Base-by-base conservation (phyloP, 805 yeast species). In the Saccharomycopsis fermentans region DNA sequence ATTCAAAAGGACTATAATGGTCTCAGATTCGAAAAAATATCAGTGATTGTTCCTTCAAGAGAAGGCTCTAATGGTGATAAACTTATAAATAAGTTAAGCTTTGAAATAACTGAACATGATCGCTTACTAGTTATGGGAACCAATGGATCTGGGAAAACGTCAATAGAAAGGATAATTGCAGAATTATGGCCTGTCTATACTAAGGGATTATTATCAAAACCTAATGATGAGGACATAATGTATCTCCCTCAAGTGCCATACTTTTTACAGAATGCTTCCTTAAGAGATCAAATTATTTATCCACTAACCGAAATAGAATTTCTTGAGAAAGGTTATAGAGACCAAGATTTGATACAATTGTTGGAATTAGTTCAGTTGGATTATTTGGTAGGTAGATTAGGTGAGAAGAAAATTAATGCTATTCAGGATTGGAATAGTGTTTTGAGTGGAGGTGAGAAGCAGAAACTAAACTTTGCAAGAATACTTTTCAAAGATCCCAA, bases 381-480 rank as follows among this genome's bases (percentile, higher is more conserved):
- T 35, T 90, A 91, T 70, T 75, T 91, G 55, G 76, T 89, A 52
- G 82, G 82, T 58, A 79, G 97, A 68, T 43, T 43, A 43, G 61
- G 56, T 3, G 58, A 50, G 6, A 56, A 56, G 26, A 74, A 73
- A 62, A 68, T 76, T 35, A 73, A 77, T 62, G 68, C 76, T 4
- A 65, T 71, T 11, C 78, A 84, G 60, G 89, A 84, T 64, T 90
- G 97, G 97, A 84, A 84, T 66, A 95, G 87, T 68, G 86, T 90
- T n/a, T 78, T 90, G 63, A 86, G 94, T 71, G 97, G 97, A n/a
- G 97, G 97, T 59, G 97, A 90, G 70, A 85, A 89, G 71, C 97
- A 90, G 74, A 81, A 96, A 68, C 79, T 90, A 69, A 82, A 89
- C 70, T 87, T 90, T 74, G 96, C 97, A 0, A 78, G 97, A 65